Base-by-base conservation (phyloP, 257 asterid species). In the Ligustrum vulgare region DNA sequence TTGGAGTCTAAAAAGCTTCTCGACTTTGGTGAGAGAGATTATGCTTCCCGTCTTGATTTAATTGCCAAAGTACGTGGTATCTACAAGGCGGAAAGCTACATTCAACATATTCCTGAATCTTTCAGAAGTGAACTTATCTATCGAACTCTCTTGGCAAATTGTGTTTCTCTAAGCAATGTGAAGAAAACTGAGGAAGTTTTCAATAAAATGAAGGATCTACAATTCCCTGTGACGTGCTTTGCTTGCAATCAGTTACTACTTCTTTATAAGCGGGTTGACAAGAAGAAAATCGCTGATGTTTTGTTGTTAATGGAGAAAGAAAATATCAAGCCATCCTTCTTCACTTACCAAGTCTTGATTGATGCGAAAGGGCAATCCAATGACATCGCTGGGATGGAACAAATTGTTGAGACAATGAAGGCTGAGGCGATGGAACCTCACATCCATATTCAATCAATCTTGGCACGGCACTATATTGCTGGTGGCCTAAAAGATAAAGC, bases 321-420 rank as follows among this genome's bases (percentile, higher is more conserved):
- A 67, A 72, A 88, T 28, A 56, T 94, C 28, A 85, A 89, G 77
- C 87, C 87, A 11, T 62, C 93, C 25, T 49, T n/a, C 73, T 88
- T 89, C 89, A 89, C 96, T 34, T 94, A 88, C 89, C 82, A 70
- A 81, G 58, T 85, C 73, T 75, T 91, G 74, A 81, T 92, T 35
- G 92, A 86, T 72, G 70, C 81, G 35, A 88, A 88, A 86, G 96
- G 96, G 63, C 87, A 79, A n/a, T 47, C 83, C 22, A 83, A 86
- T 31, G 96, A 94, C 84, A 85, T 92, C n/a, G 25, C 74, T 6
- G 96, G 91, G 54, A 88, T 94, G 95, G 98, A 92, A 70, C 82
- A 86, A 65, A 45, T 91, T 58, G 74, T 92, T 0, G 95, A 89
- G 85, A 80, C 82, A 34, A 89, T 94, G 97, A 88, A 87, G 72